Percentiles rank a stretch among this genome's conserved stretches.
Conservation (phyloP, 1,139 yeast species). For the Diutina neorugosa region DNA sequence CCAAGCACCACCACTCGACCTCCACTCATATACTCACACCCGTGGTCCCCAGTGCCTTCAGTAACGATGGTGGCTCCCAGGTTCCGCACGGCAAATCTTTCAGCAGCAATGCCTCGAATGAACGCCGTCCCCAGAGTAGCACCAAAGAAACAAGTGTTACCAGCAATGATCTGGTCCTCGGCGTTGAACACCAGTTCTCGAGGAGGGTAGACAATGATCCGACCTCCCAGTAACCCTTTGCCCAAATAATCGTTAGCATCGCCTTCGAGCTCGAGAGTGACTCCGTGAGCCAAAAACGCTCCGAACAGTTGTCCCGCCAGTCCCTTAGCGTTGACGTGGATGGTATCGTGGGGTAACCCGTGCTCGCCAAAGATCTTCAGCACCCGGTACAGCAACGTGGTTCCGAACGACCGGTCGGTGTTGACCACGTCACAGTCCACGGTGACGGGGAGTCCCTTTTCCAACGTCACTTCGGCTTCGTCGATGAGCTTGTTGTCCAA, state of each 20-base stretch:
- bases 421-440: conserved; percentile 88
- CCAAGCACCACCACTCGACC: conserved; percentile 94
- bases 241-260: conserved; percentile 98
- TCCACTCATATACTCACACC: conserved; percentile 99
- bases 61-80: conserved; percentile 96
- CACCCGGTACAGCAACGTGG: conserved; percentile 87
- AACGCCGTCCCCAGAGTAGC: conserved; percentile 94
- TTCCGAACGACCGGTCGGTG: conserved; percentile 93
- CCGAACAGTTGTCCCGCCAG: conserved; percentile 99
- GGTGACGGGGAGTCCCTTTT: conserved; percentile 87
- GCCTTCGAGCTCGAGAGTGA: conserved; percentile 91
- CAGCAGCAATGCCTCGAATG: conserved; percentile 96
- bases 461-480: conserved; percentile 87
- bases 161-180: conserved; percentile 91
- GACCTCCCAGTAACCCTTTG: conserved; percentile 94
- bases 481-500: conserved; percentile 91
- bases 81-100: conserved; percentile 95
- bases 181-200: conserved; percentile 74
- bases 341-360: conserved; percentile 92
- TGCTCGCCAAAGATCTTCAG: conserved; percentile 88
- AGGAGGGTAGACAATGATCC: conserved; percentile 87
- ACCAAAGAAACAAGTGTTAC: conserved; percentile 96
- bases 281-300: conserved; percentile 93
- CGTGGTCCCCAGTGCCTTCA: conserved; percentile 97
- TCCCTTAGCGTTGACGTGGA: conserved; percentile 83